Evolutionary conservation across 441 rosid species (phyloP).

Genomic region (Aleurites moluccanus): DNA sequence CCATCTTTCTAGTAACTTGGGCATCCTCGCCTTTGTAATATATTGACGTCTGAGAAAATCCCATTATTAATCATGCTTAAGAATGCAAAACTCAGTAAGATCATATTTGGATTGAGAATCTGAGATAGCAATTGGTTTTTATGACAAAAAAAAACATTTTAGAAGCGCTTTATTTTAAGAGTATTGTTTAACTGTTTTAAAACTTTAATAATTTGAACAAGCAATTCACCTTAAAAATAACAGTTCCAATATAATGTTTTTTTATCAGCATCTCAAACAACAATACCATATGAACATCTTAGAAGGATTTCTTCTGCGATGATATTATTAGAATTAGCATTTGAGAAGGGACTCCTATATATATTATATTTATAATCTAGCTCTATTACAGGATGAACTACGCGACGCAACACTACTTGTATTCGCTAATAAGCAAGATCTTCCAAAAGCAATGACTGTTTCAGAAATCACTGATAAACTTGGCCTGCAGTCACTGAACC

Average conservation of each 20-base stretch:
- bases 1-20: not conserved
- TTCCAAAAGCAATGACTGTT: constrained; percentile 55
- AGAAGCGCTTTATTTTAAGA: no score
- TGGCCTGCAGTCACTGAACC: constrained; percentile 60
- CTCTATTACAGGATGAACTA: constrained; percentile 44
- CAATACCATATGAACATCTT: not conserved
- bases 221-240: no score
- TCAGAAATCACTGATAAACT: constrained; percentile 65
- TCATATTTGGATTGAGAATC: no score
- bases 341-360: not conserved
- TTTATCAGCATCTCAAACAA: no score
- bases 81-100: not conserved
- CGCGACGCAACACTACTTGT: constrained; percentile 49
- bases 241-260: no score
- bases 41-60: not conserved
- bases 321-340: not conserved
- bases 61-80: not conserved
- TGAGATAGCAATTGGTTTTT: no score
- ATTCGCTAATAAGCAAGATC: constrained; percentile 70
- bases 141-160: no score
- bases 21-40: not conserved
- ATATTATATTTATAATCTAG: not conserved
- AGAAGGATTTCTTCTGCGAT: not conserved
- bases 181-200: no score
- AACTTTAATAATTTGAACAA: no score